Conservation (phyloP, 768 basidiomycete species). For the Auriscalpium vulgare region DNA sequence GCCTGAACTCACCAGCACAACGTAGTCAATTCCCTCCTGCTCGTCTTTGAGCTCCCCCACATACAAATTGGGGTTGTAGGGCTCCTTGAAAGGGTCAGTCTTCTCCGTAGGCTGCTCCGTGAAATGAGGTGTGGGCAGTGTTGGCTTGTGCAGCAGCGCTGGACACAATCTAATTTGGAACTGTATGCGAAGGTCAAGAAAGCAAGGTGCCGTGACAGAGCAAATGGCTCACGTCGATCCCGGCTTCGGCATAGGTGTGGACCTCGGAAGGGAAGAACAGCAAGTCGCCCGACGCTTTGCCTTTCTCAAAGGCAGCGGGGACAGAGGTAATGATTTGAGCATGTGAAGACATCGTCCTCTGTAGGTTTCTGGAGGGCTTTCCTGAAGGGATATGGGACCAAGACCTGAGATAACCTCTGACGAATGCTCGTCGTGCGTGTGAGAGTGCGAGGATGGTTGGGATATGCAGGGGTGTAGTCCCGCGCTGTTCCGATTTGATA, state of each 20-base stretch:
- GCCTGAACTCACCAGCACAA: conserved; percentile 49
- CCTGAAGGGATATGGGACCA: too few species aligned
- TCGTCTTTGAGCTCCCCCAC: conserved; percentile 70
- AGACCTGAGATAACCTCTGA: too few species aligned
- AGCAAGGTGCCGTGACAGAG: neutral
- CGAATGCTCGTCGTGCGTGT: too few species aligned
- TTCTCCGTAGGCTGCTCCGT: conserved; percentile 26
- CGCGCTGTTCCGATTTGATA: too few species aligned
- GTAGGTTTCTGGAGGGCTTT: too few species aligned
- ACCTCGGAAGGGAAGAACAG: conserved; percentile 74
- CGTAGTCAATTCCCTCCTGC: conserved; percentile 49
- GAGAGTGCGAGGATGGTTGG: too few species aligned
- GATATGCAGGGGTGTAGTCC: too few species aligned
- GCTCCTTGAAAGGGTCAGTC: conserved; percentile 76
- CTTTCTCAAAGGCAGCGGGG: conserved; percentile 48
- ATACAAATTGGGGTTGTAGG: conserved; percentile 69
- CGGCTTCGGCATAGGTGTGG: conserved; percentile 49
- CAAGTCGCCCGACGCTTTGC: conserved; percentile 55
- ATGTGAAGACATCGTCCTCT: neutral
- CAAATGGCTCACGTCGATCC: conserved; percentile 46
- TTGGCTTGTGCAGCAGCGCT: conserved; percentile 73
- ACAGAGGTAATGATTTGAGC: conserved; percentile 50
- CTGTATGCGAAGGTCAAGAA: conserved; percentile 29
- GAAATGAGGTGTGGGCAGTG: conserved; percentile 37
- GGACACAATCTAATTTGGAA: conserved; percentile 84